Percentiles rank a stretch among this genome's conserved stretches.
These are phyloP conservation scores for Rhododendron ovatum DNA, from an alignment of 148 eudicot species.

Conservation along the genomic window DNA sequence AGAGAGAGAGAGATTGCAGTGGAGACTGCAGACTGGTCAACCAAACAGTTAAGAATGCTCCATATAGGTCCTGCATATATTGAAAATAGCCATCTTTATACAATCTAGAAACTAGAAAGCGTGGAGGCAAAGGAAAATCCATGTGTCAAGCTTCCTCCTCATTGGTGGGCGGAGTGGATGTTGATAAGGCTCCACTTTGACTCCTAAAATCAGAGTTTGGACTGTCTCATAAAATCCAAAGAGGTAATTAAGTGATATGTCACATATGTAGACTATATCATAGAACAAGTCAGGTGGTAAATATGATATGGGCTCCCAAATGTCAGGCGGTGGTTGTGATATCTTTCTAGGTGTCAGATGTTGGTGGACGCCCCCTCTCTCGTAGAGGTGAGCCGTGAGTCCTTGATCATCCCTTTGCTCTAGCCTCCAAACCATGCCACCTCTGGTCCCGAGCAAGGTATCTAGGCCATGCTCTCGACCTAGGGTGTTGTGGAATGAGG, in stretches of 20 bases:
- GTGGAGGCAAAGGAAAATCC: not conserved
- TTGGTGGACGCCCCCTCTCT: not conserved
- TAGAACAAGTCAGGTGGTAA: not conserved
- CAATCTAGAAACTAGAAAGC: not conserved
- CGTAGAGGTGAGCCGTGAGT: not conserved
- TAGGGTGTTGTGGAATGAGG: not conserved
- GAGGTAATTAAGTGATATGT: not conserved
- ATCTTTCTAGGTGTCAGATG: not conserved
- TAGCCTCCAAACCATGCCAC: not conserved
- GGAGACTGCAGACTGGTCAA: not conserved
- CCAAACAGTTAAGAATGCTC: not conserved
- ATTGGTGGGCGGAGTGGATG: not conserved
- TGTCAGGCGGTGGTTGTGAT: not conserved
- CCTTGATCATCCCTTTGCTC: not conserved
- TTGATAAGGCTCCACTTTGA: not conserved
- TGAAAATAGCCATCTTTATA: not conserved
- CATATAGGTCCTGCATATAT: not conserved
- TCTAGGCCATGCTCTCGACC: not conserved
- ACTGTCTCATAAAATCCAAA: not conserved
- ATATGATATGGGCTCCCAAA: not conserved
- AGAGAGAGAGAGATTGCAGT: not conserved
- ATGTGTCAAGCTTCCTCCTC: not conserved
- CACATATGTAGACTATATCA: not conserved
- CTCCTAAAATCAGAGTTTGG: not conserved
- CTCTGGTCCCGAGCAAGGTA: not conserved